Evolutionary conservation across 176 grass and related monocot genomes (phyloP).

Genomic region (Cenchrus americanus): DNA sequence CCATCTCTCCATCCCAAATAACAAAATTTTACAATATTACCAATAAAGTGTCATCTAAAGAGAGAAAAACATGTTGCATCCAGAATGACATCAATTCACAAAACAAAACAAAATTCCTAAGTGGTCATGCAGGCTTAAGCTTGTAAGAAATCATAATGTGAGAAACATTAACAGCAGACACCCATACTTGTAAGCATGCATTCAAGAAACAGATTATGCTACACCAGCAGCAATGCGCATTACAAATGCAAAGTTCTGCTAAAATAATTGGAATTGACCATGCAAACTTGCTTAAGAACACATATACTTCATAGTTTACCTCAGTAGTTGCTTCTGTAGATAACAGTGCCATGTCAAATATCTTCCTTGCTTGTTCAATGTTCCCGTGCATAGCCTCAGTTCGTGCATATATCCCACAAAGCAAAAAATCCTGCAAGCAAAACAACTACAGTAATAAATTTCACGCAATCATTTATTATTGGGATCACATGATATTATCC

Average conservation of each 20-base stretch:
- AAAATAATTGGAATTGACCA: conserved; percentile 27
- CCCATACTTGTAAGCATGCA: conserved; percentile 15
- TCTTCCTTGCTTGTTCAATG: conserved; percentile 89
- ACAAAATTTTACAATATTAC: not conserved
- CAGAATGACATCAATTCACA: not conserved
- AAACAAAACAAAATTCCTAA: not conserved
- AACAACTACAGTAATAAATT: not conserved
- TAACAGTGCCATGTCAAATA: conserved; percentile 93
- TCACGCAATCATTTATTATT: not conserved
- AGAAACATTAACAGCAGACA: conserved; percentile 15
- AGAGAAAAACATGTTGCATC: not conserved
- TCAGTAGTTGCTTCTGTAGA: conserved; percentile 71
- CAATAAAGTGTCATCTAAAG: not conserved
- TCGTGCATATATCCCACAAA: conserved; percentile 93
- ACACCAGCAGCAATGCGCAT: conserved; percentile 26
- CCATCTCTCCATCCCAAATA: not conserved
- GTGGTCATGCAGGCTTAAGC: too few species aligned
- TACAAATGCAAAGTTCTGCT: conserved; percentile 4
- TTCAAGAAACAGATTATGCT: not conserved
- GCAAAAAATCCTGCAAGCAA: conserved; percentile 72
- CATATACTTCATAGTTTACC: conserved; percentile 54
- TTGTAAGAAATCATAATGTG: not conserved
- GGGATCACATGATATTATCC: not conserved
- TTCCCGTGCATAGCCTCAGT: conserved; percentile 81
- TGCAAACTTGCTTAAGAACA: conserved; percentile 19